Evolutionary conservation across 1,284 basidiomycete genomes (phyloP), one percentile per base, ranked within the genome.

Genomic region (Neolentinus lepideus): DNA sequence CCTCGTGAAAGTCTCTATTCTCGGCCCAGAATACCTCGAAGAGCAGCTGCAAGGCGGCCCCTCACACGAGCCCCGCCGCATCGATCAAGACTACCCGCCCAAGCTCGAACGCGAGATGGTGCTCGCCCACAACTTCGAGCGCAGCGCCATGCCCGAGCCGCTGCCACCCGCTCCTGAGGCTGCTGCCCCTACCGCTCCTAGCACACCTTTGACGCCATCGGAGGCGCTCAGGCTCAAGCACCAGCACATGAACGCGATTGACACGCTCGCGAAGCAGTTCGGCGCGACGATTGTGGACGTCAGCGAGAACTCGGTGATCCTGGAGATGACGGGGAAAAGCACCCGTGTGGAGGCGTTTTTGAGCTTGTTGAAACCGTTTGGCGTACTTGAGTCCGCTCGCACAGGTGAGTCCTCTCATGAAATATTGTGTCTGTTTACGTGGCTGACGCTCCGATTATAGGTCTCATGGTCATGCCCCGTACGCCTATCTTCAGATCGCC

Each of bases 11-110:
- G 69, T 99, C 6, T 98, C 95, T 56, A 96, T 96, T 66, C 85
- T 99, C 27, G 97, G 97, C 1, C 94, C 96, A 14, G 97, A 99
- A 69, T 98, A 98, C 71, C 87, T 98, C 65, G 92, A 94, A 64
- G 88, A 90, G 61, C 94, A 92, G 67, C 85, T 94, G 56, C 72
- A 75, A 26, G 89, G 90, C 50, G 90, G 88, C 1, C 89, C 90
- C n/a, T 87, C 88, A 1, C 88, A 90, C 64, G 86, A 88, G 54
- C 83, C 85, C 19, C 82, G 78, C 47, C 76, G 72, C 51, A 51
- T 61, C 51, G 46, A 53, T 6, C 66, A 55, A 43, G 60, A 60
- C 25, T 61, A 62, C 4, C 36, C 66, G 4, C 64, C 69, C 24
- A 86, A 90, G 67, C 67, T 85, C 47, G 83, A 85, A 61, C 83